Evolutionary conservation across 148 eudicot species (phyloP), one percentile per base, ranked within the genome.

Genomic region (Beta vulgaris): DNA sequence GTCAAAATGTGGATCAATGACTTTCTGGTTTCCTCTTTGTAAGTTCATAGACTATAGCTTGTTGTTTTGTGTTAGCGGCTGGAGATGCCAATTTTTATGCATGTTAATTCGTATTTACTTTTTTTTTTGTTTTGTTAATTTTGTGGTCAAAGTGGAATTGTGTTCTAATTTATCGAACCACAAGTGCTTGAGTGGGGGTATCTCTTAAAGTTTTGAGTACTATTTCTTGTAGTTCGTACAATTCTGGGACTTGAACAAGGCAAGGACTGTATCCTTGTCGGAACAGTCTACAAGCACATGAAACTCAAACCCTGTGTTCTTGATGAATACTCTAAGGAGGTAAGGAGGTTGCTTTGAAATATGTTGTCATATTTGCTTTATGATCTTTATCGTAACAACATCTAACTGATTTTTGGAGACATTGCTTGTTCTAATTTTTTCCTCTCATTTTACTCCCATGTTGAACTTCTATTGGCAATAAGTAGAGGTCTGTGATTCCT

Each of bases 201-300:
- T 60, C 39, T 12, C n/a, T 68, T 54, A 21, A 46, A 46, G 7
- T 4, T 75, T 70, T 21, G 63, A n/a, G 31, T 59, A 25, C 8
- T 31, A 23, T 88, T 78, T 68, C 16, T 58, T 83, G 83, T 85
- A 95, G 98, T 89, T 66, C 86, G 96, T 74, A 88, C 86, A 12
- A 86, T 95, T 64, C 81, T 95, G 82, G 98, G 87, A 54, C 82
- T 95, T 32, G 97, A 95, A 85, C 82, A 86, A 74, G 91, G 87
- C 74, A 92, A 89, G 65, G 90, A 90, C 73, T 95, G 98, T 80
- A 77, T 95, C 37, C 76, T 92, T 72, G 96, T 95, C 79, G 98
- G 98, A 76, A 95, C 98, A 37, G 87, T 95, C 39, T 95, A 92
- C 86, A 95, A 95, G 82, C 90, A 90, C 80, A 92, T 95, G 98